Evolutionary conservation across 2,329 filamentous ascomycete genomes (phyloP).

Genomic region (Fusarium anthophilum): DNA sequence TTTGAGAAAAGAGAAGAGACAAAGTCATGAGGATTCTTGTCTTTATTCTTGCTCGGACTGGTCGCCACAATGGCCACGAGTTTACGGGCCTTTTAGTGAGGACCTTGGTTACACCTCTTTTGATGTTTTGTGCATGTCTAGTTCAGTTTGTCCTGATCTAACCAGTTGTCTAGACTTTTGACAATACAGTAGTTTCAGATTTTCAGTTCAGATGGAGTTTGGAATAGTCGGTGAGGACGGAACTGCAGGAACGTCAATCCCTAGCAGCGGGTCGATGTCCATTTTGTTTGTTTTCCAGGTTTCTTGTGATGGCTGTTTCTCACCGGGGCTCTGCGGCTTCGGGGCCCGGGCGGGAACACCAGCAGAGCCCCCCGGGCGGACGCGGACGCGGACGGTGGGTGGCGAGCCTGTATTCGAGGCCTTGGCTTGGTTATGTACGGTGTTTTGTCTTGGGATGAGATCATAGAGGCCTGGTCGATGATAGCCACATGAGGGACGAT

Average conservation of each 20-base stretch:
- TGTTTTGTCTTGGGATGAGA: slow-evolving; percentile 4
- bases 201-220: slow-evolving; percentile 15
- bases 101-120: slow-evolving; percentile 19
- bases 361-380: background rate
- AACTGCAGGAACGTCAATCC: slow-evolving; percentile 40
- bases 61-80: slow-evolving; percentile 16
- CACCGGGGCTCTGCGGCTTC: slow-evolving; percentile 31
- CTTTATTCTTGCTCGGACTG: slow-evolving; percentile 2
- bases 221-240: slow-evolving; percentile 41
- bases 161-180: slow-evolving; percentile 3
- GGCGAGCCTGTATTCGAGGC: slow-evolving; percentile 14
- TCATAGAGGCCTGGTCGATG: slow-evolving; percentile 14
- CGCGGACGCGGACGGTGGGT: slow-evolving; percentile 24
- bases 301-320: background rate
- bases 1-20: background rate
- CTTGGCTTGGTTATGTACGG: slow-evolving; percentile 4
- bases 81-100: slow-evolving; percentile 3
- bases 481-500: slow-evolving; percentile 3
- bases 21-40: slow-evolving; percentile 1
- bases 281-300: background rate
- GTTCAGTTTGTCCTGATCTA: slow-evolving; percentile 9
- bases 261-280: slow-evolving; percentile 23
- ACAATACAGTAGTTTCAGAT: slow-evolving; percentile 12
- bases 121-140: slow-evolving; percentile 20
- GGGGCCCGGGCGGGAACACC: slow-evolving; percentile 33